Evolutionary conservation across 164 flowering plant species (phyloP), one percentile per base, ranked within the genome.

Genomic region (Stephania yunnanensis): DNA sequence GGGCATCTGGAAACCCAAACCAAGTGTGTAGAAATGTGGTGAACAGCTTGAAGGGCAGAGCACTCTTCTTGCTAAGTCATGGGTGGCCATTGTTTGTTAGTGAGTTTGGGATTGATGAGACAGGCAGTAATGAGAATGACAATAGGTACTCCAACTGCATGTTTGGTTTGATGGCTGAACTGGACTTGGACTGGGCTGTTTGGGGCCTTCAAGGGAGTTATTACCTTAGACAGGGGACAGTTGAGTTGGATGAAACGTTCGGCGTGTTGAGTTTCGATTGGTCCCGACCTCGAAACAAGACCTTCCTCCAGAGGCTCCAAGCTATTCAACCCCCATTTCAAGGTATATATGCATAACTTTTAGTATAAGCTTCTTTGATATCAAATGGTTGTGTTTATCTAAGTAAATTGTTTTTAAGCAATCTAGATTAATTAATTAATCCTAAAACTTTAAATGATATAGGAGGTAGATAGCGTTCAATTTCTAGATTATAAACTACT

Each of bases 151-250:
- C 92, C 71, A 83, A 81, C 50, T 92, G 97, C 86, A 87, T 94
- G 74, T 44, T 86, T 72, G 89, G 89, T 25, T 73, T 81, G 77
- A 89, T 88, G 22, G 95, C 95, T 69, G 93, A 90, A 12, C 75
- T 80, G 69, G 98, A 94, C 78, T 31, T 87, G 66, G 98, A 94
- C 71, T 94, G 90, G 89, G 95, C 97, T 0, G 12, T 85, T 20
- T 92, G 98, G 95, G 74, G 91, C 1, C 75, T 92, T 15, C 86
- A 58, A 50, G 98, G 98, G 71, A 94, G 97, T 73, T 90, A 90
- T 72, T 88, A 89, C 72, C 36, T 85, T 66, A 90, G 93, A 72
- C 77, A 91, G 83, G 96, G 95, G 30, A 83, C 79, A 0, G 10
- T 84, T 48, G 96, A 87, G 4, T 5, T 74, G 73, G 85, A 88